Percentiles rank a stretch among this genome's conserved stretches.
phyloP scores from a whole-genome alignment of 2,329 filamentous ascomycete species.

The Fusarium caatingaense region DNA sequence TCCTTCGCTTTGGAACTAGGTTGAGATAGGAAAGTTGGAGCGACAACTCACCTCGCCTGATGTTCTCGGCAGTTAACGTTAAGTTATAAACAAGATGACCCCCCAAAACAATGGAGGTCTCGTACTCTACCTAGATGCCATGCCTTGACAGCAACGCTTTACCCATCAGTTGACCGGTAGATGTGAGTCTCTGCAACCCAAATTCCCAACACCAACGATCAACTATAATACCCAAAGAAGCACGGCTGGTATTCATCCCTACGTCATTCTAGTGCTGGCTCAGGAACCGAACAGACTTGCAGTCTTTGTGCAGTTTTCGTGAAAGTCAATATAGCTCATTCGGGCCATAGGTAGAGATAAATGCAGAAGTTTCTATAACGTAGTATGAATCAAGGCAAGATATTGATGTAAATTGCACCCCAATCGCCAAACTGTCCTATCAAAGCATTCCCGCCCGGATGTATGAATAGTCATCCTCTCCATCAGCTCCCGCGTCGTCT shows the following conservation, averaged over 20 bases:
- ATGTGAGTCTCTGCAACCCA: neutral
- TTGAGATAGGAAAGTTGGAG: constrained; percentile 40
- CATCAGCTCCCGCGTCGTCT: constrained; percentile 34
- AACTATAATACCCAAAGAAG: neutral
- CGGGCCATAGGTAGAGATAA: constrained; percentile 4
- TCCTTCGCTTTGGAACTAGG: constrained; percentile 23
- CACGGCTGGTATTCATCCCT: neutral
- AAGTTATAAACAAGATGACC: neutral
- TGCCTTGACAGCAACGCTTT: neutral
- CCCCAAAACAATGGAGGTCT: neutral
- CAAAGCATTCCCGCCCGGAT: constrained; percentile 55
- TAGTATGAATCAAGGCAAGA: constrained; percentile 43
- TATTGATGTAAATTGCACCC: constrained; percentile 60
- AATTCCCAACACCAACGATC: neutral
- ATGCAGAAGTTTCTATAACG: constrained; percentile 34
- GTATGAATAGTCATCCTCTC: constrained; percentile 50
- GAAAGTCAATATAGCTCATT: neutral
- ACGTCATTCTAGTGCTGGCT: neutral
- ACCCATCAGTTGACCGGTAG: neutral
- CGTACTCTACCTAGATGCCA: neutral
- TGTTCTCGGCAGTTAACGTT: neutral
- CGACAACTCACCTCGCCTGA: constrained; percentile 18
- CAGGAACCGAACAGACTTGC: neutral
- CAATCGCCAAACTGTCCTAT: constrained; percentile 65
- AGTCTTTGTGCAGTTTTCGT: neutral